A percentile compares a stretch with the other conserved stretches of the same genome.
These are phyloP conservation scores for Phytophthora foliorum DNA, from an alignment of 352 stramenopile genomes.

Conservation along the genomic window DNA sequence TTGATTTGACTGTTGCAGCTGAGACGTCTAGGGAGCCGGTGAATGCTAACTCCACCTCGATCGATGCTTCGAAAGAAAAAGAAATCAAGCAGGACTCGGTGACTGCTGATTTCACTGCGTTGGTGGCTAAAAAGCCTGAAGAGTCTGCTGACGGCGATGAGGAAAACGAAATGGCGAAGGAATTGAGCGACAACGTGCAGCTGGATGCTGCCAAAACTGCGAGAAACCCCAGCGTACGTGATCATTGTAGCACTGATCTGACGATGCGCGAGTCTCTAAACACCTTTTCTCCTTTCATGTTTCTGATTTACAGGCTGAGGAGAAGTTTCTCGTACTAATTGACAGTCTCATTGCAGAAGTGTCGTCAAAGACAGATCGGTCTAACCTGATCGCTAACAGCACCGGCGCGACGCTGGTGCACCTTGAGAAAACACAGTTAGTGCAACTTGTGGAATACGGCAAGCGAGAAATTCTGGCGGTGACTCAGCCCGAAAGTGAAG, in stretches of 20 bases:
- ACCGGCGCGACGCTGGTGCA: slow-evolving; percentile 81
- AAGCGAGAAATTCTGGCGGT: slow-evolving; percentile 58
- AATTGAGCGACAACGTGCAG: slow-evolving; percentile 7
- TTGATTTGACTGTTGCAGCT: neutral
- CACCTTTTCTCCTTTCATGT: neutral
- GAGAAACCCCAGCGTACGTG: slow-evolving; percentile 33
- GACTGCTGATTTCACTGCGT: neutral
- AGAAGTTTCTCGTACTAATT: slow-evolving; percentile 67
- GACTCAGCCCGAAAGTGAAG: slow-evolving; percentile 38
- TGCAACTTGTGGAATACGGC: slow-evolving; percentile 69
- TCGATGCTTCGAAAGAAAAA: slow-evolving; percentile 31
- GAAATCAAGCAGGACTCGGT: slow-evolving; percentile 32
- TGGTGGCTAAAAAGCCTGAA: neutral
- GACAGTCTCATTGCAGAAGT: slow-evolving; percentile 72
- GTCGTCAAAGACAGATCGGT: slow-evolving; percentile 62
- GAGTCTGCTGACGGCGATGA: neutral
- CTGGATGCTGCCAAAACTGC: slow-evolving; percentile 16
- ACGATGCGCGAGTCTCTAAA: slow-evolving; percentile 6
- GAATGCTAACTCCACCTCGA: neutral
- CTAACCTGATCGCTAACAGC: slow-evolving; percentile 73
- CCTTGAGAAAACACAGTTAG: slow-evolving; percentile 73
- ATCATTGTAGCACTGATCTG: no score
- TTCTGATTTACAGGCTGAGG: slow-evolving; percentile 42
- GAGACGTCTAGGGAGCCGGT: slow-evolving; percentile 11
- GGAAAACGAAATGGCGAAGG: slow-evolving; percentile 1